Evolutionary conservation across 495 filamentous ascomycete species (phyloP).

Genomic region (Aspergillus steynii): DNA sequence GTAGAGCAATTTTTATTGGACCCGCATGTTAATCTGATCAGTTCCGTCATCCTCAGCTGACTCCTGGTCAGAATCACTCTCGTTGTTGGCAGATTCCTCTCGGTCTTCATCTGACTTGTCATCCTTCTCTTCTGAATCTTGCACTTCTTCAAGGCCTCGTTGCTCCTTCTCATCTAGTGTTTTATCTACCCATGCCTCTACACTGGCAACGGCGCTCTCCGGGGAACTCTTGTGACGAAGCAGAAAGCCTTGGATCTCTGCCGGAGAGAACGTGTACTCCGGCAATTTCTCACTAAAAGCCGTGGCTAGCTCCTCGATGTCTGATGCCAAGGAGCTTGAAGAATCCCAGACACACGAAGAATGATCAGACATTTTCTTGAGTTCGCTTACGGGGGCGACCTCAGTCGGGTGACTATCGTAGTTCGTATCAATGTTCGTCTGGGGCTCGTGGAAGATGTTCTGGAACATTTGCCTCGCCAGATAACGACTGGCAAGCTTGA

Average conservation of each 20-base stretch:
- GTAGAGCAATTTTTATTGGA: no score
- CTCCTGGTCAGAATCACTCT: neutral
- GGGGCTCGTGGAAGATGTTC: constrained; percentile 52
- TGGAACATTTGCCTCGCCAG: constrained; percentile 24
- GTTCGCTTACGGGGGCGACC: neutral
- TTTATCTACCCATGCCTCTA: constrained; percentile 52
- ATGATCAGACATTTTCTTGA: neutral
- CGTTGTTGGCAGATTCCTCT: neutral
- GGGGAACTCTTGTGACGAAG: constrained; percentile 58
- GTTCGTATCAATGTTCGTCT: constrained; percentile 40
- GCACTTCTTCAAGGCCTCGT: constrained; percentile 16
- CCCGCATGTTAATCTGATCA: neutral
- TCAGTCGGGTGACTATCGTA: constrained; percentile 34
- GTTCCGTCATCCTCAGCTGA: neutral
- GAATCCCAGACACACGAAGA: no score
- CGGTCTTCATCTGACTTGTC: neutral
- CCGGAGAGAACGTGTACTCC: constrained; percentile 56
- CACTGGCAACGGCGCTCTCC: constrained; percentile 54
- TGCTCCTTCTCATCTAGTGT: constrained; percentile 44
- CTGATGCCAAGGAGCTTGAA: neutral
- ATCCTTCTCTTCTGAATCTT: neutral
- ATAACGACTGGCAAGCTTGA: constrained; percentile 58
- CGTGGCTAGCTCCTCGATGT: constrained; percentile 43
- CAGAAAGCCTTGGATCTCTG: constrained; percentile 67
- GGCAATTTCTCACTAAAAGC: constrained; percentile 55